phyloP scores from a whole-genome alignment of 2,329 filamentous ascomycete genomes.

The Phyllosticta capitalensis region DNA sequence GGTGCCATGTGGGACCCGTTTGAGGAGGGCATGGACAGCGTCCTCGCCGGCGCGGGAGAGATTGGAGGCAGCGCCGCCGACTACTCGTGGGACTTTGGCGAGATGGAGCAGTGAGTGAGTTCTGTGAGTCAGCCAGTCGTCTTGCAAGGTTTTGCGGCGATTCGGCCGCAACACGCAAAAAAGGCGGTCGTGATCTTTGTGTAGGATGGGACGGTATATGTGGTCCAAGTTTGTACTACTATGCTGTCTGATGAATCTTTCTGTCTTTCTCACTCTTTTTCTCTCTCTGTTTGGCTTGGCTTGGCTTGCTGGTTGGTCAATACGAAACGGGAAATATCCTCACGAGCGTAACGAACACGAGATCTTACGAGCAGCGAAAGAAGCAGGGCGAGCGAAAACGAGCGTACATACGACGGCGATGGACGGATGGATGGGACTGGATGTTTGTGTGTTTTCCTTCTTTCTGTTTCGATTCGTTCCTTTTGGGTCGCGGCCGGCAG shows the following conservation, averaged over 20 bases:
- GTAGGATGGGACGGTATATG: not conserved
- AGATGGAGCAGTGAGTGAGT: not conserved
- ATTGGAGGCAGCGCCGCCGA: not conserved
- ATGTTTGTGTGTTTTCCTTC: no score
- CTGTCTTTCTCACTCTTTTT: not conserved
- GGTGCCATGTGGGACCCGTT: slow-evolving; percentile 3
- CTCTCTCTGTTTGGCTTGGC: not conserved
- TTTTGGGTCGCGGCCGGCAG: no score
- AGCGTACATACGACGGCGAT: not conserved
- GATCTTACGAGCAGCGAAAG: not conserved
- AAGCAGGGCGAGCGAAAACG: no score
- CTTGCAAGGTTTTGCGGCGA: not conserved
- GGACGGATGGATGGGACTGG: no score
- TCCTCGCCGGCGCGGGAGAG: not conserved
- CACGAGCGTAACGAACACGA: not conserved
- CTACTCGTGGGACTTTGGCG: not conserved
- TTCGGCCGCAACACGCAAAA: not conserved
- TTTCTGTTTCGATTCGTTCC: no score
- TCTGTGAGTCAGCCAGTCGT: not conserved
- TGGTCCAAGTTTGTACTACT: not conserved
- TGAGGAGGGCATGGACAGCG: not conserved
- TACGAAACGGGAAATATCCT: not conserved
- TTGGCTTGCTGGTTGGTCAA: not conserved
- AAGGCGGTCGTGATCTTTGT: not conserved
- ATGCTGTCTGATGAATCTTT: not conserved